Percentiles rank a stretch among this genome's conserved stretches.
Evolutionary conservation across 106 monocot genomes (phyloP).

Genomic region (Allium cepa): DNA sequence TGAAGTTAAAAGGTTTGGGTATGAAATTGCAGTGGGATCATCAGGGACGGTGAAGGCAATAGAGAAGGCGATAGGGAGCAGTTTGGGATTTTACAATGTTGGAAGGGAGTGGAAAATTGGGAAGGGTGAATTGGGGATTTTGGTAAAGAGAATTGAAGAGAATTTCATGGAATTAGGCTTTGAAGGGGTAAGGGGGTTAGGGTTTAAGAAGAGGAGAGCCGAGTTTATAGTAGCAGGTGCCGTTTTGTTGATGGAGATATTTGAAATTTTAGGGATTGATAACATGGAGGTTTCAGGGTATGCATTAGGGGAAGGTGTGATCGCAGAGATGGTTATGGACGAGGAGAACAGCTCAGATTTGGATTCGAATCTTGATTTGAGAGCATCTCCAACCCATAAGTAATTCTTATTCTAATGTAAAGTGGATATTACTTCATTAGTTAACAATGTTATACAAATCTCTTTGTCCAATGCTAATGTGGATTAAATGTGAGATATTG

Average conservation of each 20-base stretch:
- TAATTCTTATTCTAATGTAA: no score
- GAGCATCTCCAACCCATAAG: no score
- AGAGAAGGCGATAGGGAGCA: slow-evolving; percentile 7
- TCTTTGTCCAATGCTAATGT: no score
- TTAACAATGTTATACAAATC: no score
- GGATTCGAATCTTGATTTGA: neutral
- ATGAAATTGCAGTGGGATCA: slow-evolving; percentile 16
- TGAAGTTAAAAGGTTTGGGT: slow-evolving; percentile 8
- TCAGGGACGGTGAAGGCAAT: slow-evolving; percentile 18
- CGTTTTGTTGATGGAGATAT: slow-evolving; percentile 15
- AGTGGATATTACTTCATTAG: no score
- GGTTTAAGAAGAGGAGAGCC: slow-evolving; percentile 11
- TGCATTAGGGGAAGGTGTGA: slow-evolving; percentile 19
- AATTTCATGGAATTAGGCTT: neutral
- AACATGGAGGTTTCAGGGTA: slow-evolving; percentile 15
- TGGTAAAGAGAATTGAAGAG: neutral
- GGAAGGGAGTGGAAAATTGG: slow-evolving; percentile 9
- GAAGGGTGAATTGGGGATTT: slow-evolving; percentile 3
- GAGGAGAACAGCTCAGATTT: neutral
- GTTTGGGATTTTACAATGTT: neutral
- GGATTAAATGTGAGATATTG: no score
- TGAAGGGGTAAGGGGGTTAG: slow-evolving; percentile 7
- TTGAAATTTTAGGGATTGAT: slow-evolving; percentile 12
- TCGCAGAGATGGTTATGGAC: slow-evolving; percentile 12
- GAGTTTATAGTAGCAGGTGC: slow-evolving; percentile 13